A percentile compares a stretch with the other conserved stretches of the same genome.
Evolutionary conservation across 2,329 filamentous ascomycete species (phyloP).

Genomic region (Arthrobotrys musiformis): DNA sequence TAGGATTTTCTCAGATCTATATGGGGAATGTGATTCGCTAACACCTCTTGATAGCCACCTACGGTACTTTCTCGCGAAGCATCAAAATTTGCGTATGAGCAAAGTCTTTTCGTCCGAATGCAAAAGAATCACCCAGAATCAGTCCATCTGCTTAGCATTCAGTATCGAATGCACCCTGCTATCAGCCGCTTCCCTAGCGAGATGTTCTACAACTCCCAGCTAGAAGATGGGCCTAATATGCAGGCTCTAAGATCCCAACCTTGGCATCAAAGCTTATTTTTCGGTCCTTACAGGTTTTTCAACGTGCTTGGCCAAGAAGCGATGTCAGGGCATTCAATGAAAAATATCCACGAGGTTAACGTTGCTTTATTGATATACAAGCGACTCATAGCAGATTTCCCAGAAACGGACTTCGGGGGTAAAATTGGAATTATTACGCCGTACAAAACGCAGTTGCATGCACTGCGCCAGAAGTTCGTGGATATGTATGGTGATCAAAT

Average conservation of each 20-base stretch:
- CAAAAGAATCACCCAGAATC: slow-evolving; percentile 88
- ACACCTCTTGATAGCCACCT: slow-evolving; percentile 69
- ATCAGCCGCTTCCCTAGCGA: slow-evolving; percentile 91
- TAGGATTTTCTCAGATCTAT: background rate
- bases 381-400: slow-evolving; percentile 78
- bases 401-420: slow-evolving; percentile 74
- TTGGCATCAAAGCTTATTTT: slow-evolving; percentile 84
- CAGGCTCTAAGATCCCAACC: slow-evolving; percentile 76
- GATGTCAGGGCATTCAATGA: slow-evolving; percentile 83
- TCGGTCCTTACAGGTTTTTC: slow-evolving; percentile 96
- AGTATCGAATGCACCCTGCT: slow-evolving; percentile 99
- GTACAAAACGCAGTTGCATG: slow-evolving; percentile 90
- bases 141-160: slow-evolving; percentile 93
- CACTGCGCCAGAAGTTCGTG: slow-evolving; percentile 80
- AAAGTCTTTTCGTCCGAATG: slow-evolving; percentile 98
- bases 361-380: slow-evolving; percentile 87
- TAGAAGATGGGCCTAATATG: slow-evolving; percentile 89
- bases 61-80: slow-evolving; percentile 95
- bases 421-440: slow-evolving; percentile 98
- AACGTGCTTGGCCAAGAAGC: slow-evolving; percentile 90
- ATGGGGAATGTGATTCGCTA: background rate
- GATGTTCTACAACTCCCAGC: slow-evolving; percentile 89
- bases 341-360: slow-evolving; percentile 87
- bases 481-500: slow-evolving; percentile 79
- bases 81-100: slow-evolving; percentile 91